Evolutionary conservation across 345 rosid genomes (phyloP).

Genomic region (Populus davidiana): DNA sequence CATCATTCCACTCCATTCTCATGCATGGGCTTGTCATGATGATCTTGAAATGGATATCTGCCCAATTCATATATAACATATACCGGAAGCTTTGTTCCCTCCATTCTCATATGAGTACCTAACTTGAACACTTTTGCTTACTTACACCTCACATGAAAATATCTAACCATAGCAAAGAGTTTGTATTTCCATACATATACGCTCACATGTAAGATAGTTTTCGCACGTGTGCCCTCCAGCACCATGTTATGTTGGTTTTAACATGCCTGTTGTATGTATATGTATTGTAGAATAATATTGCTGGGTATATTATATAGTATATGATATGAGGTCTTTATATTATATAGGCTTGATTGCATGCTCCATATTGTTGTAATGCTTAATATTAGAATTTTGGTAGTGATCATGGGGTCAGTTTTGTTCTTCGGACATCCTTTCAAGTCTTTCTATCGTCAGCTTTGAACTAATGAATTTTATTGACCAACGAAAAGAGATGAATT

Average conservation of each 20-base stretch:
- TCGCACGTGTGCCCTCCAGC: too few species aligned
- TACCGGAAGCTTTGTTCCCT: conserved; percentile 35
- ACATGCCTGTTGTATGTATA: too few species aligned
- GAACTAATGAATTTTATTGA: conserved; percentile 15
- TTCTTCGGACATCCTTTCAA: neutral
- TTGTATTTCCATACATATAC: neutral
- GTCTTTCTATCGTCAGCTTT: neutral
- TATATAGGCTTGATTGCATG: neutral
- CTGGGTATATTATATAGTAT: too few species aligned
- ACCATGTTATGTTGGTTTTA: too few species aligned
- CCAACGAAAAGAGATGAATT: conserved; percentile 16
- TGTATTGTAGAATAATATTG: too few species aligned
- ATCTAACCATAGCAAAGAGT: conserved; percentile 6
- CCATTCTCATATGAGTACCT: conserved; percentile 31
- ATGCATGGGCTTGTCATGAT: neutral
- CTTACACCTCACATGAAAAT: conserved; percentile 27
- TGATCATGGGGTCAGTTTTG: neutral
- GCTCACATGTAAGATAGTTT: neutral
- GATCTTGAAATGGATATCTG: conserved; percentile 21
- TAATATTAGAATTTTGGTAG: neutral
- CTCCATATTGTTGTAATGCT: neutral
- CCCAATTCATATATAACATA: conserved; percentile 30
- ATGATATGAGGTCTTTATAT: neutral
- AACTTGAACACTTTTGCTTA: conserved; percentile 25
- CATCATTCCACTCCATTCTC: neutral